Percentiles rank a stretch among this genome's conserved stretches.
phyloP scores from a whole-genome alignment of 108 stramenopile species.

The Nitzschia palea region DNA sequence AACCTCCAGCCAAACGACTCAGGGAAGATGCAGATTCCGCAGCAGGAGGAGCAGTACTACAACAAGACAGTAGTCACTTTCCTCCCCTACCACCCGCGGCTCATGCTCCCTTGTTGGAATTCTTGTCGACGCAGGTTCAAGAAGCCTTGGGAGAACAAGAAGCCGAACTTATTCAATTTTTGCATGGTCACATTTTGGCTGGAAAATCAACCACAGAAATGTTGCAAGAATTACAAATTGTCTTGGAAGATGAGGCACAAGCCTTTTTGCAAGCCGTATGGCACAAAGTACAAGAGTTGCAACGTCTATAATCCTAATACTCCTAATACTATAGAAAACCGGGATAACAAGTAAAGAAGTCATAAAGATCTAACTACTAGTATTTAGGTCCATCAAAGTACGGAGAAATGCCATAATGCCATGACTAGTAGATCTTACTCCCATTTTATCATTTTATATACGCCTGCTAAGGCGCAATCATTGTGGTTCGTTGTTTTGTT shows the following conservation, averaged over 20 bases:
- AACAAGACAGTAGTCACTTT: conserved; percentile 34
- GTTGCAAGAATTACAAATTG: conserved; percentile 74
- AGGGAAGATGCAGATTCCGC: conserved; percentile 24
- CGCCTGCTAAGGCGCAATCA: too few relatives aligned
- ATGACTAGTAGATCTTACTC: too few relatives aligned
- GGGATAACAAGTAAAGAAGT: too few relatives aligned
- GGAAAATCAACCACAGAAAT: conserved; percentile 43
- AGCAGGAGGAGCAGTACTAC: conserved; percentile 24
- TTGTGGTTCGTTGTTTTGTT: too few relatives aligned
- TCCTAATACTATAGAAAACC: neutral
- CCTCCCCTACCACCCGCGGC: conserved; percentile 37
- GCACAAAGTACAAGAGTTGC: conserved; percentile 46
- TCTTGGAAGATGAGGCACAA: conserved; percentile 81
- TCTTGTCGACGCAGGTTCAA: conserved; percentile 58
- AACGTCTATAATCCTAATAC: neutral
- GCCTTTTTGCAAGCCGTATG: conserved; percentile 66
- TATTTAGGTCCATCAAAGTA: too few relatives aligned
- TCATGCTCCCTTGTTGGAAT: conserved; percentile 37
- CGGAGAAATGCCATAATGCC: too few relatives aligned
- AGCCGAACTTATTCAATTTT: conserved; percentile 70
- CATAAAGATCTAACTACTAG: too few relatives aligned
- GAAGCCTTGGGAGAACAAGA: conserved; percentile 79
- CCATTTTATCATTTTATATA: too few relatives aligned
- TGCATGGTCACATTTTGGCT: conserved; percentile 50
- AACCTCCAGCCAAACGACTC: conserved; percentile 23